Evolutionary conservation across 768 basidiomycete genomes (phyloP).

Genomic region (Mycena rosella): DNA sequence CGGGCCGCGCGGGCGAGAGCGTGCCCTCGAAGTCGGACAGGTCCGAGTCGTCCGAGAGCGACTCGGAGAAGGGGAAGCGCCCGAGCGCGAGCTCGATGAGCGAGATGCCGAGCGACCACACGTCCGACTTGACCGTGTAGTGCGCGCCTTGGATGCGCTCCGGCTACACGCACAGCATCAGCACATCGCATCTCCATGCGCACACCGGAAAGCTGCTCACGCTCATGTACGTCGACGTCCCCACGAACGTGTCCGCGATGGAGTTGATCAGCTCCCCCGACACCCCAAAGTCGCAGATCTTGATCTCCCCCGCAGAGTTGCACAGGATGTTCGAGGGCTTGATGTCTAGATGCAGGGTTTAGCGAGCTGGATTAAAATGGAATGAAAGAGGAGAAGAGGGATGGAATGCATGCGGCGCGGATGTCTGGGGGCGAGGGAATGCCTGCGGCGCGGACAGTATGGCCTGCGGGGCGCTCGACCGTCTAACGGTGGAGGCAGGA

Average conservation of each 20-base stretch:
- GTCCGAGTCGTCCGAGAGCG: constrained; percentile 80
- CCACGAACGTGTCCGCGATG: constrained; percentile 98
- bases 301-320: constrained; percentile 96
- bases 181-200: background rate
- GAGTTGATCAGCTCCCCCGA: constrained; percentile 99
- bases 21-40: constrained; percentile 86
- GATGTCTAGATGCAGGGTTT: constrained; percentile 75
- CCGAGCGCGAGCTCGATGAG: constrained; percentile 97
- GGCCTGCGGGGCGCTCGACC: too few relatives aligned
- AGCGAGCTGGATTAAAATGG: background rate
- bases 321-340: constrained; percentile 98
- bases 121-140: constrained; percentile 99
- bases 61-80: constrained; percentile 95
- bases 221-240: constrained; percentile 99
- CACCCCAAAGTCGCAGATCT: constrained; percentile 99
- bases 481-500: too few relatives aligned
- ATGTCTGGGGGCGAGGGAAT: too few relatives aligned
- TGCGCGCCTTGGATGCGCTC: constrained; percentile 99
- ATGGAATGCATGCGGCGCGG: too few relatives aligned
- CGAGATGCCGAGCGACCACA: constrained; percentile 98
- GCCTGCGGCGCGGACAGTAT: too few relatives aligned
- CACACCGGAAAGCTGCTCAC: constrained; percentile 62
- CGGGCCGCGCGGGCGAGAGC: constrained; percentile 78
- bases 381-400: too few relatives aligned
- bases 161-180: constrained; percentile 72